A percentile compares a stretch with the other conserved stretches of the same genome.
These are phyloP conservation scores for Exsudoporus frostii DNA, from an alignment of 768 basidiomycete species.

Conservation along the genomic window DNA sequence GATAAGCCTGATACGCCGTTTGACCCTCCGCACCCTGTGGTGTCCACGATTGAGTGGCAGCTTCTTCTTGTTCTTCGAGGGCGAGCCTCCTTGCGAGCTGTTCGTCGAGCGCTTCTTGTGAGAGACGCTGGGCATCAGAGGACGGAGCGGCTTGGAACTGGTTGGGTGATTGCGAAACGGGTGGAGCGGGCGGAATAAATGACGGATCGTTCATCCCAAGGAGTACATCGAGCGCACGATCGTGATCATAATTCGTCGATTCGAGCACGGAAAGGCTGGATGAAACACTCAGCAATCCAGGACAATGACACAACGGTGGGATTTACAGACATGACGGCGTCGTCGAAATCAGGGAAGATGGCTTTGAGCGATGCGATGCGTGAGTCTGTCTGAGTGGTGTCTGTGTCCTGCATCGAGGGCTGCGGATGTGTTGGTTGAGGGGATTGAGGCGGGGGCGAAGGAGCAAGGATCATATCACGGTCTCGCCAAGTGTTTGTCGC, in stretches of 20 bases:
- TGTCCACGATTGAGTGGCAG: conserved; percentile 19
- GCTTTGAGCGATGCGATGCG: conserved; percentile 52
- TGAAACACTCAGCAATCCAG: neutral
- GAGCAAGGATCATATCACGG: conserved; percentile 18
- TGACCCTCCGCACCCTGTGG: conserved; percentile 8
- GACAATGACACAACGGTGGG: neutral
- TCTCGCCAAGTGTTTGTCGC: neutral
- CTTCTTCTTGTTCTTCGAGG: conserved; percentile 53
- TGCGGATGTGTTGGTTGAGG: neutral
- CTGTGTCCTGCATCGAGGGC: neutral
- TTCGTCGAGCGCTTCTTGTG: conserved; percentile 75
- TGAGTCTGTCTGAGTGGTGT: conserved; percentile 34
- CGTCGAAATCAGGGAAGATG: conserved; percentile 83
- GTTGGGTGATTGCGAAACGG: neutral
- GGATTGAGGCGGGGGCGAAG: conserved; percentile 12
- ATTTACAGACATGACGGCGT: conserved; percentile 56
- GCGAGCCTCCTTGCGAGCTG: conserved; percentile 71
- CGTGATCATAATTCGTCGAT: conserved; percentile 67
- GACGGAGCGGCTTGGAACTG: conserved; percentile 24
- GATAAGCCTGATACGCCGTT: conserved; percentile 24
- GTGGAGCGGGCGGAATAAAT: conserved; percentile 44
- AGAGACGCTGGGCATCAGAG: conserved; percentile 11
- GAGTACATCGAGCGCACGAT: conserved; percentile 70
- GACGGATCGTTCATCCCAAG: conserved; percentile 86
- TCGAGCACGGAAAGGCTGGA: conserved; percentile 66